Evolutionary conservation across 495 filamentous ascomycete genomes (phyloP).

Genomic region (Oleoguttula mirabilis): DNA sequence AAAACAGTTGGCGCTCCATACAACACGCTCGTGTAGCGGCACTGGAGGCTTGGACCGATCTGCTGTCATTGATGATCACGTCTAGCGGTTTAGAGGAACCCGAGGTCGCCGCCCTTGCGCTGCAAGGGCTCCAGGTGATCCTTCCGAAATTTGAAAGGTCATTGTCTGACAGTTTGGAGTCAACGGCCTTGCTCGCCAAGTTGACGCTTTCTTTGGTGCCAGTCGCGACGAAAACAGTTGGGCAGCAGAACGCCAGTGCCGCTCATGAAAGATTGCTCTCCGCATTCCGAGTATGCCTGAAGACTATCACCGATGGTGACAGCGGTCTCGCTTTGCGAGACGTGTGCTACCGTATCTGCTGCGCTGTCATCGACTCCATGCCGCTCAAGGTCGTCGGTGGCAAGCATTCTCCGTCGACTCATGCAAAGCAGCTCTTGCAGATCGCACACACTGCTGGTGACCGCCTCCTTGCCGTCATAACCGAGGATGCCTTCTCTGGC

Average conservation of each 20-base stretch:
- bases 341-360: slow-evolving; percentile 76
- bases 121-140: slow-evolving; percentile 73
- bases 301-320: slow-evolving; percentile 58
- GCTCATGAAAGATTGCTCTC: slow-evolving; percentile 83
- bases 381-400: slow-evolving; percentile 8
- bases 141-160: slow-evolving; percentile 72
- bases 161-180: slow-evolving; percentile 47
- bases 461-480: slow-evolving; percentile 69
- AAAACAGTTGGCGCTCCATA: slow-evolving; percentile 36
- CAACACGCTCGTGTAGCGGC: slow-evolving; percentile 45
- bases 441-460: slow-evolving; percentile 67
- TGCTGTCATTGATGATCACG: slow-evolving; percentile 66
- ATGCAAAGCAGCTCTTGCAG: slow-evolving; percentile 60
- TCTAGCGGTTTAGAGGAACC: slow-evolving; percentile 60
- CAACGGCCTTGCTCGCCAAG: slow-evolving; percentile 61
- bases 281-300: slow-evolving; percentile 72
- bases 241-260: slow-evolving; percentile 35
- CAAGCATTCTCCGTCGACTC: slow-evolving; percentile 35
- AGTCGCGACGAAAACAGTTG: slow-evolving; percentile 23
- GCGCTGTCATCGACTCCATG: slow-evolving; percentile 51
- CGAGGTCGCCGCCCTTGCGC: slow-evolving; percentile 57
- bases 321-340: slow-evolving; percentile 61
- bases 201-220: slow-evolving; percentile 66
- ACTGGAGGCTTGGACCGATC: slow-evolving; percentile 67
- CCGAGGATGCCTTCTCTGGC: slow-evolving; percentile 84